Base-by-base conservation (phyloP, 352 stramenopile genomes). In the Phytophthora lateralis region DNA sequence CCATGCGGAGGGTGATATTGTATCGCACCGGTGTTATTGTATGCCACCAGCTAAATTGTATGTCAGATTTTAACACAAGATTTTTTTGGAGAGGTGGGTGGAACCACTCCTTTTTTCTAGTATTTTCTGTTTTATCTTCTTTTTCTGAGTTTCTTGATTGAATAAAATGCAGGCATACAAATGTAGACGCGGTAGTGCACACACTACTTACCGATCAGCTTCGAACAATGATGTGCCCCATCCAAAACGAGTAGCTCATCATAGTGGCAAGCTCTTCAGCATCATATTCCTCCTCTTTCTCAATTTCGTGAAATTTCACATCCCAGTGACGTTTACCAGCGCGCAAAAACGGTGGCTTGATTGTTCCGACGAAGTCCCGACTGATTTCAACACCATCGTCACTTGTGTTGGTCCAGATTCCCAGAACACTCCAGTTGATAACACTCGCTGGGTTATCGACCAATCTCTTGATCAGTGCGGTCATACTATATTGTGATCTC, bases 381-480 rank as follows among this genome's bases (percentile, higher is more conserved):
- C 42, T 4, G 14, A n/a, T 51, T 20, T 32, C 17, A 5, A 18
- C 38, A 18, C 41, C 51, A 24, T 50, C 27, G 3, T 29, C 41
- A 9, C 49, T 38, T 9, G 51, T 44, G 0, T 18, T n/a, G 2
- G 29, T 50, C 27, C 8, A 34, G 11, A 11, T n/a, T 18, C 11
- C 12, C 18, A 51, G n/a, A 12, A 60, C 10, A n/a, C 52, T 60
- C 52, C 52, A 60, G 27, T 58, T 49, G 9, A 58, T 58, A n/a
- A 58, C 50, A 14, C 50, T 58, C 4, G 37, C 37, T 1, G 52
- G 41, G 11, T 60, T 60, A 20, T 60, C 50, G 10, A 60, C 11
- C n/a, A 60, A 24, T 12, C 29, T n/a, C 15, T 44, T 51, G 11
- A 60, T 17, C 4, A 60, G 18, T 8, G 52, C 38, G 4, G 20